Base-by-base conservation (phyloP, 2,329 filamentous ascomycete species). In the Verruconis gallopava region DNA sequence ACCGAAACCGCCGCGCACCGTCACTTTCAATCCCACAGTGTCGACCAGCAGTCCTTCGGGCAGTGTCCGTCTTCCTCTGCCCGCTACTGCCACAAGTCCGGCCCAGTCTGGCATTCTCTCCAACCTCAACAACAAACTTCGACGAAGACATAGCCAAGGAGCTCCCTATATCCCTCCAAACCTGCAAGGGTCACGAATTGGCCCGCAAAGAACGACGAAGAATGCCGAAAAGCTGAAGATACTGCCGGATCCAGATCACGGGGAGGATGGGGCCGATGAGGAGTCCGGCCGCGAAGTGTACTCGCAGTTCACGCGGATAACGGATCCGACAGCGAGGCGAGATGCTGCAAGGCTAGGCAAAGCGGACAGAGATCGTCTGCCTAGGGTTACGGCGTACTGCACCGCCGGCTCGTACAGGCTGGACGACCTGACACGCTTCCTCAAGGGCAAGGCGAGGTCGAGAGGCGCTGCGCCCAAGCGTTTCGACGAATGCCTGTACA, bases 401-500 rank as follows among this genome's bases (percentile, higher is more conserved):
- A 95, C 91, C 1, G 86, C 91, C 9, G 86, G 85, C 55, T 81
- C 80, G 40, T 96, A 96, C 62, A 78, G 89, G 51, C 77, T 95
- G 65, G 89, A 96, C 25, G 80, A 80, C 3, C 66, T 96, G 47
- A 84, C 93, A 75, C 79, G 81, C 35, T 98, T 89, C 55, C 65
- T 98, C 47, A 98, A 98, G 59, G 84, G 85, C 21, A 74, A 84
- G 45, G 73, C 75, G 36, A 85, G 83, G 60, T 75, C 75, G 21
- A 75, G 84, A 52, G 84, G 85, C 14, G 77, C 88, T 13, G 82
- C 78, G 46, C 89, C 91, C 1, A 96, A 95, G 61, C 66, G 91
- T 44, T 95, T 95, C 52, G 91, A 98, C 58, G 91, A 98, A 61
- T 98, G 91, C 60, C 85, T 98, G 51, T 98, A 98, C 63, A 85